Evolutionary conservation across 345 rosid genomes (phyloP).

Genomic region (Isatis tinctoria): DNA sequence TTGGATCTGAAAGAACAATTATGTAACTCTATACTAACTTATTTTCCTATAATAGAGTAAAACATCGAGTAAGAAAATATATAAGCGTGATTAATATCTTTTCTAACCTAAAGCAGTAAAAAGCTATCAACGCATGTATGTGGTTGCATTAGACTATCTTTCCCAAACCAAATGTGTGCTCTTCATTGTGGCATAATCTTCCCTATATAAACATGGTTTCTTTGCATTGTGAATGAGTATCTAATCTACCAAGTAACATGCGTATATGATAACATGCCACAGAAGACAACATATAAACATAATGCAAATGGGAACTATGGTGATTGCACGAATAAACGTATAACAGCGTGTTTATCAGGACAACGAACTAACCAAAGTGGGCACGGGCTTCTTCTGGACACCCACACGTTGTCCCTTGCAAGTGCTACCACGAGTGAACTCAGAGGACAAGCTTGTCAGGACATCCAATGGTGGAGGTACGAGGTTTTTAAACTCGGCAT

Average conservation of each 20-base stretch:
- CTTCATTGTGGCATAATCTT: background rate
- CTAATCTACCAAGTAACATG: background rate
- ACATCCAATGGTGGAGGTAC: slow-evolving; percentile 61
- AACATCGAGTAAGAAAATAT: background rate
- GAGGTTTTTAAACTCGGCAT: slow-evolving; percentile 51
- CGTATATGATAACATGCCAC: background rate
- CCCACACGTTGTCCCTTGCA: slow-evolving; percentile 24
- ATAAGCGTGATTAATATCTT: background rate
- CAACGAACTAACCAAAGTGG: slow-evolving; percentile 43
- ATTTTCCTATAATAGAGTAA: background rate
- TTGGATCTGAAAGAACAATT: background rate
- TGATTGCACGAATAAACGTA: background rate
- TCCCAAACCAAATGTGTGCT: background rate
- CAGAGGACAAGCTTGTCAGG: slow-evolving; percentile 44
- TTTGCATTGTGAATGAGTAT: background rate
- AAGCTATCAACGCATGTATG: slow-evolving; percentile 1
- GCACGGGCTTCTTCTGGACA: slow-evolving; percentile 20
- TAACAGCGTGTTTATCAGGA: background rate
- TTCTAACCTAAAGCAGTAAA: background rate
- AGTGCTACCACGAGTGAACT: slow-evolving; percentile 23
- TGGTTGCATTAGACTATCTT: background rate
- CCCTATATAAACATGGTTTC: background rate
- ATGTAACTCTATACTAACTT: background rate
- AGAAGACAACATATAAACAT: background rate
- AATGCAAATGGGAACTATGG: background rate